phyloP scores from a whole-genome alignment of 352 stramenopile genomes.

The Thalassiosira livingstoniorum region DNA sequence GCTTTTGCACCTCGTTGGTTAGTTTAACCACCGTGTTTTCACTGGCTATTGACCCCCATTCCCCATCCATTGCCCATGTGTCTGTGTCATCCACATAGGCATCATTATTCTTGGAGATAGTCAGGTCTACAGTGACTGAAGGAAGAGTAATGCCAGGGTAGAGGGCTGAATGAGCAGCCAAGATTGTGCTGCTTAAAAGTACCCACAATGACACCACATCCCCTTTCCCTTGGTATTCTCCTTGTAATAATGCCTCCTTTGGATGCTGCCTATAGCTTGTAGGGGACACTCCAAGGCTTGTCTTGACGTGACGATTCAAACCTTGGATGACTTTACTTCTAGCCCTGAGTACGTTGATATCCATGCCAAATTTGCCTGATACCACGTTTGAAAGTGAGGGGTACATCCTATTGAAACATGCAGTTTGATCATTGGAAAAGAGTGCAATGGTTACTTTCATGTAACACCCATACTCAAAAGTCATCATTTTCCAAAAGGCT shows the following conservation, averaged over 20 bases:
- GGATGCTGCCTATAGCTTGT: background rate
- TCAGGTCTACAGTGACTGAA: background rate
- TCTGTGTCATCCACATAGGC: constrained; percentile 2
- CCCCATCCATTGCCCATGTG: background rate
- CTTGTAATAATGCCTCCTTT: background rate
- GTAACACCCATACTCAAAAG: constrained; percentile 22
- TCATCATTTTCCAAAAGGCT: constrained; percentile 24
- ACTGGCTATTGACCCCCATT: no score
- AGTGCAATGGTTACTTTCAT: constrained; percentile 24
- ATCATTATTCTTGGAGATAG: background rate
- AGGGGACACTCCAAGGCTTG: background rate
- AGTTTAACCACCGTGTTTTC: no score
- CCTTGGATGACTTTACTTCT: background rate
- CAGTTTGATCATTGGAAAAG: constrained; percentile 2
- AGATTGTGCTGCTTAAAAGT: background rate
- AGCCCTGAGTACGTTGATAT: background rate
- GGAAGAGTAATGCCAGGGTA: background rate
- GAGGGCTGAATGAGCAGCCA: background rate
- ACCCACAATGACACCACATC: constrained; percentile 6
- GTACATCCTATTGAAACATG: constrained; percentile 20
- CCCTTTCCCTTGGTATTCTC: constrained; percentile 1
- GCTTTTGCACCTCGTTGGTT: no score
- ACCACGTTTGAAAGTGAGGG: background rate
- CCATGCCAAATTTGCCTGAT: background rate
- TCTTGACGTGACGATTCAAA: background rate